A percentile compares a stretch with the other conserved stretches of the same genome.
These are phyloP conservation scores for Leccinum pellstonianum DNA, from an alignment of 768 basidiomycete genomes.

Conservation along the genomic window DNA sequence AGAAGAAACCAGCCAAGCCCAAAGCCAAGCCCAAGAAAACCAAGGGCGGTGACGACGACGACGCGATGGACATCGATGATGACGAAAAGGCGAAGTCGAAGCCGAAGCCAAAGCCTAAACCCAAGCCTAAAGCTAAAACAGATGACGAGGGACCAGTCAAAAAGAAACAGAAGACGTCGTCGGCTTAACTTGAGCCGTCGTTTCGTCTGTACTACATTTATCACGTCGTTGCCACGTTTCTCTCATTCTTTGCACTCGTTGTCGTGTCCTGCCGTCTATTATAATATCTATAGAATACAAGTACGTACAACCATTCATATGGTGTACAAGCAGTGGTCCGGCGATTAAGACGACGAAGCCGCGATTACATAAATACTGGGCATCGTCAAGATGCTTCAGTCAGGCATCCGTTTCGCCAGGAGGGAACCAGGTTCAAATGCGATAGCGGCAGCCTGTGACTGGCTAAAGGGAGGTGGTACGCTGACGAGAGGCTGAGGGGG, in stretches of 20 bases:
- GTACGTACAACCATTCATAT: conserved; percentile 17
- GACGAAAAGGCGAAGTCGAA: conserved; percentile 37
- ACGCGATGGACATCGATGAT: conserved; percentile 51
- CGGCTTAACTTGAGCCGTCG: conserved; percentile 27
- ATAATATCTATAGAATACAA: conserved; percentile 27
- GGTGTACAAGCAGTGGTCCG: conserved; percentile 13
- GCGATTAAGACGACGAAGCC: conserved; percentile 9
- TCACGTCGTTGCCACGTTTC: not conserved
- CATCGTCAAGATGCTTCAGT: not conserved
- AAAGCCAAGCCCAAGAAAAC: conserved; percentile 40
- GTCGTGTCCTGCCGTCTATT: conserved; percentile 12
- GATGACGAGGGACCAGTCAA: conserved; percentile 58
- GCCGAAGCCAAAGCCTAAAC: conserved; percentile 42
- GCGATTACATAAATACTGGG: conserved; percentile 2
- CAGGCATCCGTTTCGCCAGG: conserved; percentile 46
- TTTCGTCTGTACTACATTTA: not conserved
- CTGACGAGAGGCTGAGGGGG: conserved; percentile 49
- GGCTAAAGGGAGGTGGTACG: conserved; percentile 42
- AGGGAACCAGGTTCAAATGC: conserved; percentile 78
- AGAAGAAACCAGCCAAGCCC: conserved; percentile 47
- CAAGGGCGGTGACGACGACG: conserved; percentile 43
- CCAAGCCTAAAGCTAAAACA: conserved; percentile 36
- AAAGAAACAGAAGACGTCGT: conserved; percentile 67
- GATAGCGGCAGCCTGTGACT: conserved; percentile 34
- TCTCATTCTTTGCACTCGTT: not conserved